These are phyloP conservation scores for Podospora australis DNA, from an alignment of 495 filamentous ascomycete genomes.

Conservation along the genomic window DNA sequence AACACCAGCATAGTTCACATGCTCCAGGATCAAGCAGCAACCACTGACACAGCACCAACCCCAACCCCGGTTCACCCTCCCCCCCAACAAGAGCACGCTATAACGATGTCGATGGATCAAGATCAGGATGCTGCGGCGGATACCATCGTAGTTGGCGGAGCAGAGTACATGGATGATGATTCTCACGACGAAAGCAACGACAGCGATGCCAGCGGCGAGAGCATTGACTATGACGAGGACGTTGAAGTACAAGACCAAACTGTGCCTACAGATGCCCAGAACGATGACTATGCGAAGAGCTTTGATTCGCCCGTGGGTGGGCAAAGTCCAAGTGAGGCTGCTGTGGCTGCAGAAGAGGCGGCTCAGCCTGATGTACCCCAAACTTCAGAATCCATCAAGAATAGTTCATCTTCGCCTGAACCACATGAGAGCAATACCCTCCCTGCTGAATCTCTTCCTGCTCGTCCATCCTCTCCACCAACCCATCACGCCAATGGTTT, in stretches of 20 bases:
- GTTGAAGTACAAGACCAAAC: conserved; percentile 9
- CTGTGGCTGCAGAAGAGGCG: conserved; percentile 10
- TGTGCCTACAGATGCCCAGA: conserved; percentile 18
- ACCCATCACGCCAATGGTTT: no score
- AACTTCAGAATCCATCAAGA: conserved; percentile 33
- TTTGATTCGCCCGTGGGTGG: conserved; percentile 37
- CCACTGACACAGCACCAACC: conserved; percentile 10
- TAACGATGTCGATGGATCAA: conserved; percentile 11
- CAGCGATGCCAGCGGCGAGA: conserved; percentile 30
- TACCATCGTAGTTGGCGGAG: conserved; percentile 27
- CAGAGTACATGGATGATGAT: conserved; percentile 19
- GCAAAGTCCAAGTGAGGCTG: conserved; percentile 24
- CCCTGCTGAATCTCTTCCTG: conserved; percentile 6
- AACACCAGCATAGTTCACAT: conserved; percentile 25
- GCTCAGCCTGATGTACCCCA: conserved; percentile 38
- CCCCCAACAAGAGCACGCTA: background rate
- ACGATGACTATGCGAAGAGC: conserved; percentile 44
- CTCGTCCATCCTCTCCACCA: conserved; percentile 17
- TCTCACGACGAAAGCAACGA: conserved; percentile 23
- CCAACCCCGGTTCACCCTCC: conserved; percentile 2
- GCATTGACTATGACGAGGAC: conserved; percentile 30
- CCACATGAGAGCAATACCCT: background rate
- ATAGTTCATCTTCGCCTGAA: conserved; percentile 21
- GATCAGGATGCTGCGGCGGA: conserved; percentile 15
- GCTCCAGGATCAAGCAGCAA: conserved; percentile 32